Evolutionary conservation across 1,139 yeast species (phyloP).

Genomic region (Schizosaccharomyces versatilis): DNA sequence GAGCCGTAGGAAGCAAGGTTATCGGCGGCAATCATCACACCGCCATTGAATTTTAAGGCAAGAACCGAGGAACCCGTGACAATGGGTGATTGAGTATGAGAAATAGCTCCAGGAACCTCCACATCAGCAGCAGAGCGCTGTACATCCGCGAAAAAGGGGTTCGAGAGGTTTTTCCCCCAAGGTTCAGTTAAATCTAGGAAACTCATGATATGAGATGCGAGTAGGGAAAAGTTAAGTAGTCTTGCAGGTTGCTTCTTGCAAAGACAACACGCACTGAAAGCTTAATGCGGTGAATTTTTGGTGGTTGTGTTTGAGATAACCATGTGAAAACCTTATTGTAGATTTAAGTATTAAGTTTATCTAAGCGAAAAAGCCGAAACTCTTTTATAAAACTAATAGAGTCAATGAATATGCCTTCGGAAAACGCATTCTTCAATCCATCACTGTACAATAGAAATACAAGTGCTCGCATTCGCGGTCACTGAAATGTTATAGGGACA

Average conservation of each 20-base stretch:
- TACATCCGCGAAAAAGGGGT: neutral
- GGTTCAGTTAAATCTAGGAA: neutral
- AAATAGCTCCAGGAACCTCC: neutral
- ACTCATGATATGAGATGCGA: neutral
- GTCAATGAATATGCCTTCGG: no score
- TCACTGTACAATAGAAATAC: no score
- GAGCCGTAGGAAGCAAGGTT: slow-evolving; percentile 77
- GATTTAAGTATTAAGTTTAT: no score
- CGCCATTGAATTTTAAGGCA: slow-evolving; percentile 73
- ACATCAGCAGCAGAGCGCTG: neutral
- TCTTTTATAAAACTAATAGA: no score
- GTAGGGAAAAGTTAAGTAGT: no score
- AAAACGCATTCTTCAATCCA: no score
- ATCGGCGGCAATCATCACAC: slow-evolving; percentile 87
- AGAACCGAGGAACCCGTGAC: slow-evolving; percentile 92
- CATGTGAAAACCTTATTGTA: no score
- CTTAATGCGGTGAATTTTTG: no score
- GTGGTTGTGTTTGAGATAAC: no score
- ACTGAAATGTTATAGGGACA: neutral
- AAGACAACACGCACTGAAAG: no score
- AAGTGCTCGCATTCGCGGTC: neutral
- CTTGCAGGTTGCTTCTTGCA: no score
- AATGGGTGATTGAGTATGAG: slow-evolving; percentile 74
- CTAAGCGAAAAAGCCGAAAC: no score
- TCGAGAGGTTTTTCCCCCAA: neutral